phyloP scores from a whole-genome alignment of 805 yeast species.

The Ogataea nitratoaversa region DNA sequence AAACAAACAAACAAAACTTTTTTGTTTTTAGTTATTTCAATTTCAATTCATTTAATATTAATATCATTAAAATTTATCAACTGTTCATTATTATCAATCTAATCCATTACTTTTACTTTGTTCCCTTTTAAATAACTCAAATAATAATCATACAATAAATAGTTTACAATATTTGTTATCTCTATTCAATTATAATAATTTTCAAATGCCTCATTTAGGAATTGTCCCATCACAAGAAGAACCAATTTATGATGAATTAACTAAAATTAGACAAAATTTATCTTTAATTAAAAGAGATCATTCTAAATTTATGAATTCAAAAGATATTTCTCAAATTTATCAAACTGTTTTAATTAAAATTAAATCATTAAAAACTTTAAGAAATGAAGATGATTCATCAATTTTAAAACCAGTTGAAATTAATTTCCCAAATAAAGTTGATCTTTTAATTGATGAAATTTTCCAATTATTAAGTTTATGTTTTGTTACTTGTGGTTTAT shows the following conservation, averaged over 20 bases:
- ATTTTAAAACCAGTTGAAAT: slow-evolving; percentile 1
- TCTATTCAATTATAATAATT: neutral
- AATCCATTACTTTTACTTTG: neutral
- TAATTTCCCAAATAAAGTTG: slow-evolving; percentile 49
- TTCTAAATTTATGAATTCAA: slow-evolving; percentile 58
- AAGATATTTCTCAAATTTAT: slow-evolving; percentile 60
- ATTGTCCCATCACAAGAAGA: slow-evolving; percentile 31
- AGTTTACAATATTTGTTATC: neutral
- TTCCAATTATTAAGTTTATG: slow-evolving; percentile 84
- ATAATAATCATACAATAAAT: neutral
- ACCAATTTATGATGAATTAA: slow-evolving; percentile 35
- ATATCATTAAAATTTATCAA: too few relatives aligned
- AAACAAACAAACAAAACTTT: too few relatives aligned
- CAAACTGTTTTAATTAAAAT: slow-evolving; percentile 52
- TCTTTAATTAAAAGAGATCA: slow-evolving; percentile 59
- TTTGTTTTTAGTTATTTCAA: too few relatives aligned
- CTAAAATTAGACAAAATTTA: slow-evolving; percentile 39
- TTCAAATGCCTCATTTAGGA: slow-evolving; percentile 23
- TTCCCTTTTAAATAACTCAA: too few relatives aligned
- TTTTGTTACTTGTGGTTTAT: slow-evolving; percentile 87
- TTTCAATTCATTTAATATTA: too few relatives aligned
- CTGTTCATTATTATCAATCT: too few relatives aligned
- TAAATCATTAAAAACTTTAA: slow-evolving; percentile 47
- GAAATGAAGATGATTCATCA: slow-evolving; percentile 35
- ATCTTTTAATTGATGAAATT: slow-evolving; percentile 77